Base-by-base conservation (phyloP, 108 stramenopile genomes). In the Cyclotella sp. region DNA sequence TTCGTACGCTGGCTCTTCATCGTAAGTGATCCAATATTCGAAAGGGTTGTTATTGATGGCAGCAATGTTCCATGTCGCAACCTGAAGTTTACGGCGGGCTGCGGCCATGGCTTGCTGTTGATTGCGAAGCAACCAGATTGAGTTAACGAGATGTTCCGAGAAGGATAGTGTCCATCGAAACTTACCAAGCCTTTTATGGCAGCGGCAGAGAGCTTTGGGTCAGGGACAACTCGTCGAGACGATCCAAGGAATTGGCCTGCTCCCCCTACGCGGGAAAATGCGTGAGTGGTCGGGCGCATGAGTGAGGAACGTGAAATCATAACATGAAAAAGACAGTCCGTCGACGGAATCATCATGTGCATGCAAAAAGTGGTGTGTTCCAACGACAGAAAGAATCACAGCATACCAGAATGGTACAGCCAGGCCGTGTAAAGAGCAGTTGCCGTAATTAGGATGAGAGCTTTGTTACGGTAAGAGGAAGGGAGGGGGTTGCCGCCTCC, bases 61-160 rank as follows among this genome's bases (percentile, higher is more conserved):
- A 47, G 97, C 97, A 57, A 97, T 91, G 77, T 97, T 97, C 95
- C 95, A 97, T 24, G 84, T 81, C 6, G 90, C 79, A 27, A 85
- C 62, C 64, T 76, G 66, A 11, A 86, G 69, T 52, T 66, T 58
- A 22, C 85, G 85, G 6, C 59, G 60, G 18, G 83, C 42, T 26
- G 75, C 68, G 9, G 75, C 74, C 83, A 86, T 83, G 51, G 85
- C 68, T 3, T 51, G 6, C 49, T 51, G 49, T 19, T 34, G 34
- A 5, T 34, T 34, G 34, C 4, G 6, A 34, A 34, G 6, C 34
- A 34, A 34, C 6, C 2, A 34, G 4, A 5, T 2, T 34, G 6
- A 34, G 34, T 34, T 34, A 6, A 6, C 34, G 4, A 34, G 34
- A 34, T 34, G 34, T 34, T 6, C 34, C 34, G 34, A 34, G 34